Evolutionary conservation across 2,329 filamentous ascomycete genomes (phyloP).

Genomic region (Diplodia sapinea): DNA sequence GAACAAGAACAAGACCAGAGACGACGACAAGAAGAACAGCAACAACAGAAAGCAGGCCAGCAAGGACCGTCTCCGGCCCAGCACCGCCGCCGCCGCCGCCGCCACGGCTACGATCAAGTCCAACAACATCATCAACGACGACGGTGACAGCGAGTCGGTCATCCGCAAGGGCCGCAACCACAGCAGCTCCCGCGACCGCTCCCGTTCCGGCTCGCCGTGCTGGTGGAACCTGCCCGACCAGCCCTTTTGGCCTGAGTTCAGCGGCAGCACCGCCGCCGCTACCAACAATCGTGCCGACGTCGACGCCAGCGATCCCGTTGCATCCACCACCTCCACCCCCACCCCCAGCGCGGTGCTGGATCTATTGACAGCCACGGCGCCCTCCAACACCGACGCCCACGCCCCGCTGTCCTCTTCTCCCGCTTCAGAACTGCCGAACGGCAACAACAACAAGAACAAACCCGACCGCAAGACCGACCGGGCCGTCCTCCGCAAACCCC

Average conservation of each 20-base stretch:
- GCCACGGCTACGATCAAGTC: no score
- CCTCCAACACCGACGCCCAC: no score
- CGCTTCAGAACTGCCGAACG: not conserved
- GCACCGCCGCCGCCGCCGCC: not conserved
- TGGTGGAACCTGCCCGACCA: slow-evolving; percentile 30
- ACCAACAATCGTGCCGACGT: not conserved
- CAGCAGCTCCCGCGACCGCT: slow-evolving; percentile 9
- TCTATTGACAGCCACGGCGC: not conserved
- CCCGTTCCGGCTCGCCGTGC: slow-evolving; percentile 19
- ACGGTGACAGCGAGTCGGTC: not conserved
- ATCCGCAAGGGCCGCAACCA: not conserved
- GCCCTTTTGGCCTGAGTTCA: slow-evolving; percentile 24
- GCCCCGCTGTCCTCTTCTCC: not conserved
- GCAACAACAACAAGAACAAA: not conserved
- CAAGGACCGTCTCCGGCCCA: not conserved
- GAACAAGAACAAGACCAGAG: not conserved
- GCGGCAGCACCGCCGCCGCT: not conserved
- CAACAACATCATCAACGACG: not conserved
- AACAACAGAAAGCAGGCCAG: not conserved
- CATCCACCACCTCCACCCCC: no score
- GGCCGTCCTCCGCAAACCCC: slow-evolving; percentile 5
- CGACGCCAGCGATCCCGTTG: no score
- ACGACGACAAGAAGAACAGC: not conserved
- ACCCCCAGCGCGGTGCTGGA: not conserved
- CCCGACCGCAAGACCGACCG: not conserved